These are phyloP conservation scores for Endotrypanum monterogeii DNA, from an alignment of 208 protist species.

Conservation along the genomic window DNA sequence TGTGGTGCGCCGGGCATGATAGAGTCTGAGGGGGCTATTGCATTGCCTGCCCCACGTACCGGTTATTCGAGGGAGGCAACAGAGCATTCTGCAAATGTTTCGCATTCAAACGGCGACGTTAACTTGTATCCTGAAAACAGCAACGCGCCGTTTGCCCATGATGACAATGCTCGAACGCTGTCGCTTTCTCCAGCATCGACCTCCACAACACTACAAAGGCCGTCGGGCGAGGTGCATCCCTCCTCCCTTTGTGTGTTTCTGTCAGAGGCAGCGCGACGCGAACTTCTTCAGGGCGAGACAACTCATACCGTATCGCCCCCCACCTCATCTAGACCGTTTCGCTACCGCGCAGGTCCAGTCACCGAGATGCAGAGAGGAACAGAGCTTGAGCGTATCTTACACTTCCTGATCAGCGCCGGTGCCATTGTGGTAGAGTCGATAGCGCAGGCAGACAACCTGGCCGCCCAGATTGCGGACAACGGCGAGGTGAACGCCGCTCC, in stretches of 20 bases:
- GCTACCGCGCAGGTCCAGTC: conserved; percentile 1
- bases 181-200: neutral
- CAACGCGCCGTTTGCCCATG: neutral
- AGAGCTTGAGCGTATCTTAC: conserved; percentile 30
- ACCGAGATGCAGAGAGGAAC: conserved; percentile 28
- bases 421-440: conserved; percentile 19
- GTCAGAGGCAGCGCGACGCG: conserved; percentile 11
- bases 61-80: neutral
- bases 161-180: neutral
- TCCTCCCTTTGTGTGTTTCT: conserved; percentile 23
- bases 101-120: neutral
- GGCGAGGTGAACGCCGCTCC: neutral
- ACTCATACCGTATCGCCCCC: neutral
- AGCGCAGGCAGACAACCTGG: conserved; percentile 22
- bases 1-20: neutral
- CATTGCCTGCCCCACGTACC: neutral
- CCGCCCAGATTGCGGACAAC: conserved; percentile 18
- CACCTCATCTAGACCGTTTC: neutral
- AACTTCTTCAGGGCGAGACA: conserved; percentile 17
- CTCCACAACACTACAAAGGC: neutral
- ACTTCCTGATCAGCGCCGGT: conserved; percentile 25
- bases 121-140: neutral
- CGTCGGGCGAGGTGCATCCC: conserved; percentile 13
- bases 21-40: neutral
- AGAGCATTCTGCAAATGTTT: neutral